Conservation (phyloP, 208 protist genomes). For the Leishmania amazonensis region DNA sequence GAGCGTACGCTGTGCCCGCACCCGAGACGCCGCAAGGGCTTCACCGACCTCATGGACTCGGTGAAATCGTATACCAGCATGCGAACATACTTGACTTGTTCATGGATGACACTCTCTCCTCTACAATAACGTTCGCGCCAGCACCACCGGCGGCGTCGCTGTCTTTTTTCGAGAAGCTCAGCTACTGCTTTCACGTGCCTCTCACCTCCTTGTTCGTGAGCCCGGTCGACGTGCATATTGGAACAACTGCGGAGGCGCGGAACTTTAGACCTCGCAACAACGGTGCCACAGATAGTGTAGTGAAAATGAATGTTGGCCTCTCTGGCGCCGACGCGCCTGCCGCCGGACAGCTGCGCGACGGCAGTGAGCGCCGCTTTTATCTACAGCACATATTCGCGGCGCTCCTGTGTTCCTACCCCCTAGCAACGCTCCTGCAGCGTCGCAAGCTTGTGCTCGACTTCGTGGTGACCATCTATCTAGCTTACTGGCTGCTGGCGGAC, state of each 20-base stretch:
- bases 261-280: neutral
- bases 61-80: neutral
- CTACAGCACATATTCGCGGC: conserved; percentile 65
- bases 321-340: neutral
- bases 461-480: conserved; percentile 67
- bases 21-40: too few relatives aligned
- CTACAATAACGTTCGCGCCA: neutral
- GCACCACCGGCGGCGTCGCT: neutral
- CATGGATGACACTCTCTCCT: neutral
- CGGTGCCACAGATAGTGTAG: too few relatives aligned
- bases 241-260: neutral
- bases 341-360: conserved; percentile 1
- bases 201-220: conserved; percentile 53
- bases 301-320: neutral
- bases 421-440: conserved; percentile 67
- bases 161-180: conserved; percentile 13
- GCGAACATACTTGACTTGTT: neutral
- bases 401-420: conserved; percentile 44
- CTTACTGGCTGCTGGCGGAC: conserved; percentile 60
- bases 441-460: conserved; percentile 87
- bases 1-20: too few relatives aligned
- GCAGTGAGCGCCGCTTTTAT: conserved; percentile 49
- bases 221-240: conserved; percentile 16
- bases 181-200: conserved; percentile 58
- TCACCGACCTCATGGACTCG: neutral